These are phyloP conservation scores for Tuber borchii DNA, from an alignment of 495 filamentous ascomycete genomes.

Conservation along the genomic window DNA sequence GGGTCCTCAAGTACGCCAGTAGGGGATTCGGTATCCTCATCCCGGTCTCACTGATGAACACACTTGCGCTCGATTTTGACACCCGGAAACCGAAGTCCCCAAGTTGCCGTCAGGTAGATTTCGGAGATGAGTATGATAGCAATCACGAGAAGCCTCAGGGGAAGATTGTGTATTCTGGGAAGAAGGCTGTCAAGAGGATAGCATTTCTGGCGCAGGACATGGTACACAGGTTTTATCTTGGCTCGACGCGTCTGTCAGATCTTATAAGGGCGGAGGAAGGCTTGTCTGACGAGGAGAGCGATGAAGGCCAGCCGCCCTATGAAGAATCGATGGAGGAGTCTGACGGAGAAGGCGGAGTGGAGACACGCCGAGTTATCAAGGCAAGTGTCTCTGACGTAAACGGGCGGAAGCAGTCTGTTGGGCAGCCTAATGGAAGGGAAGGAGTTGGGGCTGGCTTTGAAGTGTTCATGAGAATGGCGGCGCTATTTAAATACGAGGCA, in stretches of 20 bases:
- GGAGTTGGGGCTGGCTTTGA: constrained; percentile 39
- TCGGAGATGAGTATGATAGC: not conserved
- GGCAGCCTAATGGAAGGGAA: constrained; percentile 28
- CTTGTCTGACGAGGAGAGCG: constrained; percentile 15
- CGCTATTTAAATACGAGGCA: constrained; percentile 41
- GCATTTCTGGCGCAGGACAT: constrained; percentile 40
- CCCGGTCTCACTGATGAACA: constrained; percentile 39
- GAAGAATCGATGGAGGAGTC: constrained; percentile 3
- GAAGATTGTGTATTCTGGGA: constrained; percentile 26
- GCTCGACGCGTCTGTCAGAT: not conserved
- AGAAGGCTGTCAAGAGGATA: constrained; percentile 43
- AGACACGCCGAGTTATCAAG: constrained; percentile 23
- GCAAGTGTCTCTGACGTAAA: not conserved
- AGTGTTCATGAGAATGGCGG: constrained; percentile 42
- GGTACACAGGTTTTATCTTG: constrained; percentile 37
- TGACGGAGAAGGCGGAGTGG: not conserved
- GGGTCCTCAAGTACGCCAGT: constrained; percentile 43
- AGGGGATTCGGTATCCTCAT: constrained; percentile 44
- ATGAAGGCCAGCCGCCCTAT: not conserved
- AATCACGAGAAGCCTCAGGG: not conserved
- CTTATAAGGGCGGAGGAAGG: not conserved
- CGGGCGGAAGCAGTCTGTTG: constrained; percentile 13
- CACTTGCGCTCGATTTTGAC: constrained; percentile 25
- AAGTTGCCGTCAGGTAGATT: not conserved
- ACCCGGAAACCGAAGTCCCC: not conserved